Evolutionary conservation across 2,329 filamentous ascomycete species (phyloP), one percentile per base, ranked within the genome.

Genomic region (Neofusicoccum laricinum): DNA sequence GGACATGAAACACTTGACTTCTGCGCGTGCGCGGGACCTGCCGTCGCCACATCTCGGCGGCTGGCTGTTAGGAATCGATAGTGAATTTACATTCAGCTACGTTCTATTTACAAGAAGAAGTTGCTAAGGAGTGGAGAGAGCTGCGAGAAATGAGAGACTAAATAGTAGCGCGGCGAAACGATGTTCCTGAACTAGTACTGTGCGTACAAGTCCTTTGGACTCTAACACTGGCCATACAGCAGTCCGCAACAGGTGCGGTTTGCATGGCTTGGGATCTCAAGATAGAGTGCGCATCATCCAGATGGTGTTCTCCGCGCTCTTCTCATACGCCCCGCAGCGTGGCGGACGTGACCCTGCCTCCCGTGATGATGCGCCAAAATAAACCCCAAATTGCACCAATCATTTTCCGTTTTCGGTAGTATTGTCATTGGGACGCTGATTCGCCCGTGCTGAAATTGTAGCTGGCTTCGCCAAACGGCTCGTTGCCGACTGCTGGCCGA

Each of bases 311-410:
- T 58, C 38, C 40, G 53, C n/a, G 25, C 40, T 46, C 41, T 46
- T 59, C 55, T 59, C 55, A 45, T 59, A 46, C 55, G 55, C 30
- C 8, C 15, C 30, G 32, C 32, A 6, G n/a, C 3, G 15, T 15
- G 49, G 49, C 25, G 32, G 49, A 15, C 43, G 19, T 40, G n/a
- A 46, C 55, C 55, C 30, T 36, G 40, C 41, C 41, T 21, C 40
- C 49, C 36, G 11, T 15, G 17, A 21, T 34, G 55, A 46, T 45
- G 55, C 41, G 55, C 41, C 40, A 59, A 59, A 59, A 59, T 59
- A 59, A 58, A 59, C 46, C 55, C 41, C 55, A 59, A 34, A 59
- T 41, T 6, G 30, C 14, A 59, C 55, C 55, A 59, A 59, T 59
- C 55, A 46, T 15, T 46, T 46, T 14, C 55, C 21, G 14, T n/a